Base-by-base conservation (phyloP, 2,329 filamentous ascomycete genomes). In the Alternaria sp. region DNA sequence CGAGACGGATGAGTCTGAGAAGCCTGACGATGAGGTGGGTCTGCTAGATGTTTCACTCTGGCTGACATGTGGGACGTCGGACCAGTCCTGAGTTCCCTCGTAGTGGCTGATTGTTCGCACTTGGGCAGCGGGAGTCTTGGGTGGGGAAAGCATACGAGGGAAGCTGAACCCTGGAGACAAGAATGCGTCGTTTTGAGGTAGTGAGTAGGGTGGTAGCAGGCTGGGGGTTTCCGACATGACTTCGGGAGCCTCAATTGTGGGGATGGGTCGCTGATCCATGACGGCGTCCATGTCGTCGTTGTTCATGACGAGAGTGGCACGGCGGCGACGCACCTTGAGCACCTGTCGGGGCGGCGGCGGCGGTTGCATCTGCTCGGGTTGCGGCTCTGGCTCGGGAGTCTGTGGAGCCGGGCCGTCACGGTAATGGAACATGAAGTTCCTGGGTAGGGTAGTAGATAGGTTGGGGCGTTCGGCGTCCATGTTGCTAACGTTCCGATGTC, bases 1-100 rank as follows among this genome's bases (percentile, higher is more conserved):
- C 12, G 87, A 88, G 18, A 86, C 77, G 3, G 88, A 90, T 1
- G 88, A 90, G 72, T 90, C 86, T 3, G 88, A 90, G 47, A 86
- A 82, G 60, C 84, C 83, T 3, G 87, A 89, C 5, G 86, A 83
- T 4, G 88, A 90, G 7, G 83, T 82, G 5, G 88, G 86, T 46
- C 88, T 84, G 69, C 82, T 81, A 54, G 88, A 84, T 21, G 79
- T 77, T 53, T 84, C 80, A 28, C 81, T 83, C 44, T 72, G 75
- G 54, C 66, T 69, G 69, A 70, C 64, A 14, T 70, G 66, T 43
- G 68, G 75, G 14, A 76, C 71, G 15, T 78, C 74, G n/a, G 73
- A 66, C 78, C 79, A 80, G 44, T 73, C 67, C 30, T 74, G 73
- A 10, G 70, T 60, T 25, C 60, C 69, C 37, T 77, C 74, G 57